A percentile compares a stretch with the other conserved stretches of the same genome.
phyloP scores from a whole-genome alignment of 306 rosid genomes.

The Cicer pinnatifidum region DNA sequence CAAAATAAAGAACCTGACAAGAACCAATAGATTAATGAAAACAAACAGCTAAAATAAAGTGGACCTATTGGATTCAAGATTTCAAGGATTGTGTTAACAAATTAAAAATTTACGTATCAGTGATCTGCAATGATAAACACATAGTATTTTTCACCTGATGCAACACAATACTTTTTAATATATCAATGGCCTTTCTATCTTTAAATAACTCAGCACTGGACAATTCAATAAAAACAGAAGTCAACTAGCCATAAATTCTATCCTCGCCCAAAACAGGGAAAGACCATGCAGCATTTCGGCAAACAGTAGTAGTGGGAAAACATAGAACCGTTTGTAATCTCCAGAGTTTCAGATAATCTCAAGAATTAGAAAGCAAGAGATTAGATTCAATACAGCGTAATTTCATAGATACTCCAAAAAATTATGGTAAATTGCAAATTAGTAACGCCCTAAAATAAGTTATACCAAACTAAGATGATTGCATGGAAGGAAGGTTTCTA shows the following conservation, averaged over 20 bases:
- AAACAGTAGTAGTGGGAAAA: not conserved
- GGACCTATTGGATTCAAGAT: slow-evolving; percentile 12
- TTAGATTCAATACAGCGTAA: slow-evolving; percentile 7
- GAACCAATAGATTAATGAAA: slow-evolving; percentile 39
- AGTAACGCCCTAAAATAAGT: not conserved
- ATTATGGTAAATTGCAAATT: not conserved
- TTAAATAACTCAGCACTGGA: slow-evolving; percentile 17
- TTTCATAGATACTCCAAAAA: slow-evolving; percentile 21
- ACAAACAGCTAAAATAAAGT: slow-evolving; percentile 29
- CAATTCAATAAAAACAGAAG: slow-evolving; percentile 13
- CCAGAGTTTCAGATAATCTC: slow-evolving; percentile 5
- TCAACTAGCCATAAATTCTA: slow-evolving; percentile 8
- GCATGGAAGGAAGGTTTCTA: slow-evolving; percentile 37
- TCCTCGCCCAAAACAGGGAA: slow-evolving; percentile 29
- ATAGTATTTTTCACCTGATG: not conserved
- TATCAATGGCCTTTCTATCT: slow-evolving; percentile 2
- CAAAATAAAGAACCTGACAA: slow-evolving; percentile 79
- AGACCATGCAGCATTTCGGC: slow-evolving; percentile 2
- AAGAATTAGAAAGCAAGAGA: slow-evolving; percentile 10
- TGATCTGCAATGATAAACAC: not conserved
- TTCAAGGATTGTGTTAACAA: slow-evolving; percentile 21
- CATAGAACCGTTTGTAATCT: slow-evolving; percentile 4
- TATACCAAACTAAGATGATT: not conserved
- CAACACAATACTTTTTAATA: not conserved
- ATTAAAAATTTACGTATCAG: slow-evolving; percentile 12